Evolutionary conservation across 495 filamentous ascomycete genomes (phyloP).

Genomic region (Parmelia sp.): DNA sequence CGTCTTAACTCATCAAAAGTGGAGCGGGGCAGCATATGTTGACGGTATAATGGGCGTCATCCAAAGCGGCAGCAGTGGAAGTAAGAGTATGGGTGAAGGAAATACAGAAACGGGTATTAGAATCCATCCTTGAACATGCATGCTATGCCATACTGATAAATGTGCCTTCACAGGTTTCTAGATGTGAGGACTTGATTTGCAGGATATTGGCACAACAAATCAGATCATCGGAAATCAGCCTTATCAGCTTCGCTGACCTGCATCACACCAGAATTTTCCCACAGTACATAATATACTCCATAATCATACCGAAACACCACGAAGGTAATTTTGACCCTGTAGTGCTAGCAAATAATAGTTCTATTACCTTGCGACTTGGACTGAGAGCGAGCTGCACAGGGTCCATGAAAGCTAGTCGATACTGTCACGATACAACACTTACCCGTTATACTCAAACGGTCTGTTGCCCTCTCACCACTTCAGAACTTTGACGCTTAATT

Average conservation of each 20-base stretch:
- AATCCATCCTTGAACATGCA: background rate
- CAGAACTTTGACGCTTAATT: background rate
- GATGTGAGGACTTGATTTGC: background rate
- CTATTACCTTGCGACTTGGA: background rate
- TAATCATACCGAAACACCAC: background rate
- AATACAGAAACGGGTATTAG: conserved; percentile 60
- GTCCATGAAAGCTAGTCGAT: too few species aligned
- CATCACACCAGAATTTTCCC: background rate
- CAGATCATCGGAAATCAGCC: background rate
- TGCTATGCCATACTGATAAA: background rate
- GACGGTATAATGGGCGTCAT: conserved; percentile 90
- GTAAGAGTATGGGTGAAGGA: conserved; percentile 76
- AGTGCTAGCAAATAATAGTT: background rate
- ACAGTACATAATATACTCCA: background rate
- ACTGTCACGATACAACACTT: background rate
- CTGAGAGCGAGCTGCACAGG: background rate
- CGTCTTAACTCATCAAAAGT: conserved; percentile 96
- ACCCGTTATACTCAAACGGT: background rate
- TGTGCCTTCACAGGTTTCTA: background rate
- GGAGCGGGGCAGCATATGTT: conserved; percentile 88
- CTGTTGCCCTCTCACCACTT: background rate
- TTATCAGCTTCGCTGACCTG: background rate
- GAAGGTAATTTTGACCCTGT: too few species aligned
- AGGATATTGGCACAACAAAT: background rate
- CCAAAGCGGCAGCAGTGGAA: conserved; percentile 80